A percentile compares a stretch with the other conserved stretches of the same genome.
phyloP scores from a whole-genome alignment of 2,329 filamentous ascomycete species.

The Arachnomyces sp. region DNA sequence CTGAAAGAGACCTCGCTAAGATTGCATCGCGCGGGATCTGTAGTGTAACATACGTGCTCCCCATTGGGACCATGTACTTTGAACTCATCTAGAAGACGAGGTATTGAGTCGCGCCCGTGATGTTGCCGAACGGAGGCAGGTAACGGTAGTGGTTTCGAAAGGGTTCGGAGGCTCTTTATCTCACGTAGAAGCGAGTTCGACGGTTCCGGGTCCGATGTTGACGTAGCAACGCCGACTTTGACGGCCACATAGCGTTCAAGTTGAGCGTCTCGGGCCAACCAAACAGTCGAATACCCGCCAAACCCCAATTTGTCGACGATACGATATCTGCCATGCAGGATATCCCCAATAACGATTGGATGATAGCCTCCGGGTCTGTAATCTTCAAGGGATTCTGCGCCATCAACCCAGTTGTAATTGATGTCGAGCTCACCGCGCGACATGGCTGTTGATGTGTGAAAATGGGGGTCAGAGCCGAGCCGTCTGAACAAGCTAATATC shows the following conservation, averaged over 20 bases:
- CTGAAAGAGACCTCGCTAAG: slow-evolving; percentile 16
- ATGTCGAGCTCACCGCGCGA: not conserved
- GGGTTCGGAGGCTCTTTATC: slow-evolving; percentile 14
- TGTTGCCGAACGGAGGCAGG: not conserved
- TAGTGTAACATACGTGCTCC: slow-evolving; percentile 15
- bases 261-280: slow-evolving; percentile 30
- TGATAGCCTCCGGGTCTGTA: slow-evolving; percentile 26
- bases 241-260: slow-evolving; percentile 21
- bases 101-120: slow-evolving; percentile 4
- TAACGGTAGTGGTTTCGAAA: slow-evolving; percentile 10
- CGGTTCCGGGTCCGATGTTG: not conserved
- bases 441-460: not conserved
- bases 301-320: slow-evolving; percentile 35
- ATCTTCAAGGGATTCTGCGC: slow-evolving; percentile 21
- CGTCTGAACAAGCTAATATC: too few species aligned
- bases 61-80: slow-evolving; percentile 15
- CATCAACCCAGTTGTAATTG: slow-evolving; percentile 22
- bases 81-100: slow-evolving; percentile 13
- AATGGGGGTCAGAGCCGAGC: too few species aligned
- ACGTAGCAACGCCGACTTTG: slow-evolving; percentile 20
- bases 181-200: slow-evolving; percentile 10
- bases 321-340: slow-evolving; percentile 24
- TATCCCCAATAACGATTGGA: slow-evolving; percentile 23
- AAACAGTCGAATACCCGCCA: slow-evolving; percentile 34
- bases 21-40: slow-evolving; percentile 14